Base-by-base conservation (phyloP, 2,329 filamentous ascomycete species). In the Talaromyces verruculosus region DNA sequence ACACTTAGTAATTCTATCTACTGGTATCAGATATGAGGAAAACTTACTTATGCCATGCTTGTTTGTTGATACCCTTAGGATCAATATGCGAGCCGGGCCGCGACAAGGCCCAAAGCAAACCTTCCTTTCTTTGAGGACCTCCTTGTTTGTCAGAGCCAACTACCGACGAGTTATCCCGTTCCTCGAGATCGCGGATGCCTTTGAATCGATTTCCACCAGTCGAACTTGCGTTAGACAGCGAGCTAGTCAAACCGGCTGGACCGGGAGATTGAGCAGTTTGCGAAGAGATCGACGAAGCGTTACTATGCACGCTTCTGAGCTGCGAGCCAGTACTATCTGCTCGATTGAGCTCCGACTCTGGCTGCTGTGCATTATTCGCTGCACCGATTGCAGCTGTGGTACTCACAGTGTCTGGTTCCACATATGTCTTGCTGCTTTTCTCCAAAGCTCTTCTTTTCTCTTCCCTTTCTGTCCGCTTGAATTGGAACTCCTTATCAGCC, bases 1-100 rank as follows among this genome's bases (percentile, higher is more conserved):
- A 19, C 8, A n/a, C 13, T 60, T 60, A 60, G 37, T 45, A 45
- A 39, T 19, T 3, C 25, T 25, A 4, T 25, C 25, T 25, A 25
- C 3, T 53, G 7, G 8, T 17, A 30, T n/a, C 47, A 33, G 17
- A 28, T 28, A 15, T 8, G 25, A 17, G 11, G 30, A 8, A 17
- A 57, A 85, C 90, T 81, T 83, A 96, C 91, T 99, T 99, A 78
- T 99, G 95, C 95, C 95, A 99, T 61, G 92, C 93, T 78, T 96
- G 93, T 77, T 98, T 97, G 75, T 97, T 98, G 71, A 99, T 83
- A 19, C 92, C 93, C 71, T 95, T 92, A 10, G 95, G 95, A 76
- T 99, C 96, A 33, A 95, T 93, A 77, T 99, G 95, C 65, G 92
- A 94, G 19, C 93, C 93, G 2, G 94, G 94, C 69, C 92, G 88